A percentile compares a stretch with the other conserved stretches of the same genome.
phyloP scores from a whole-genome alignment of 129 eudicot species.

The Lactuca sativa region DNA sequence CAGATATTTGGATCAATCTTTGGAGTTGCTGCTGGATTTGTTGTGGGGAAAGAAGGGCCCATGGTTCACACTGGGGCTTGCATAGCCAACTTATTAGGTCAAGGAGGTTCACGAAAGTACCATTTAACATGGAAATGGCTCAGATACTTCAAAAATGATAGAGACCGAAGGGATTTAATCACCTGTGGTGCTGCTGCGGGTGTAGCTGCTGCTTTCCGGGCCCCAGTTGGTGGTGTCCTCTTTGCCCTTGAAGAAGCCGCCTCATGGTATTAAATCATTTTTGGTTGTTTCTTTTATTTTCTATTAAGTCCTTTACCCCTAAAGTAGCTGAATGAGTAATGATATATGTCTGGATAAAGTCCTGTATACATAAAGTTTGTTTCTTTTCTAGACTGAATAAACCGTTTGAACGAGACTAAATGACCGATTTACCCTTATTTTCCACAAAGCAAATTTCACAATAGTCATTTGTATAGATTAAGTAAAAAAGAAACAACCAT shows the following conservation, averaged over 20 bases:
- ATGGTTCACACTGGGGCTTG: slow-evolving; percentile 99
- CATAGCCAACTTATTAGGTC: slow-evolving; percentile 95
- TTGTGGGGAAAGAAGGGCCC: slow-evolving; percentile 98
- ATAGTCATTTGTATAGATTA: background rate
- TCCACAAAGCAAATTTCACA: too few species aligned
- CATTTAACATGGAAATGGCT: slow-evolving; percentile 95
- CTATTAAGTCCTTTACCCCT: too few species aligned
- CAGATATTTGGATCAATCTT: slow-evolving; percentile 92
- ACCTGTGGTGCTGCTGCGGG: slow-evolving; percentile 99
- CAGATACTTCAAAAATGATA: slow-evolving; percentile 88
- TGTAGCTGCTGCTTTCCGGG: slow-evolving; percentile 99
- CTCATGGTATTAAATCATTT: slow-evolving; percentile 51
- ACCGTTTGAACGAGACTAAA: too few species aligned
- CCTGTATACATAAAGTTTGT: too few species aligned
- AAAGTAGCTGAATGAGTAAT: too few species aligned
- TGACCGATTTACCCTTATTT: too few species aligned
- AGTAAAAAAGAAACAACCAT: too few species aligned
- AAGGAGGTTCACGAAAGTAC: slow-evolving; percentile 96
- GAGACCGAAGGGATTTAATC: slow-evolving; percentile 95
- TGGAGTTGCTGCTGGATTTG: slow-evolving; percentile 99
- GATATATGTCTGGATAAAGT: too few species aligned
- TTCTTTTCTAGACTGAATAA: too few species aligned
- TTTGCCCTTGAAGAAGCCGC: slow-evolving; percentile 99
- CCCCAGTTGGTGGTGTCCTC: slow-evolving; percentile 99
- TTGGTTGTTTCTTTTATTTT: too few species aligned